phyloP scores from a whole-genome alignment of 495 filamentous ascomycete genomes.

The Penicillium daleae region DNA sequence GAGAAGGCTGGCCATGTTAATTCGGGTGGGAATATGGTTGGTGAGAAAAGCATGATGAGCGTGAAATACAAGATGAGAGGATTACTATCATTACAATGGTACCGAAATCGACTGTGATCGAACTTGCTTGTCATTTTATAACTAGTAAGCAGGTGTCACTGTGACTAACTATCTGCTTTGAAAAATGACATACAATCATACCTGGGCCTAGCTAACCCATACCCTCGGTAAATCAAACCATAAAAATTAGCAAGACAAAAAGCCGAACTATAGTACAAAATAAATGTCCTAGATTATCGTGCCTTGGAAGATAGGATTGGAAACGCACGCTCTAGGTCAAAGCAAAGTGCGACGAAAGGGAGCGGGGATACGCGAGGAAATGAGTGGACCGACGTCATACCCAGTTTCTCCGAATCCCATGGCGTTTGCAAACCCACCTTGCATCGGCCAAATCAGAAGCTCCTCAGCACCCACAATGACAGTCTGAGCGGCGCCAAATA shows the following conservation, averaged over 20 bases:
- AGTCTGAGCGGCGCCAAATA: constrained; percentile 7
- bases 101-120: no score
- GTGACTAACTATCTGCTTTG: no score
- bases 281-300: not conserved
- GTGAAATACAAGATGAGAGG: no score
- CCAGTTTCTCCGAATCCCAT: constrained; percentile 22
- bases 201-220: not conserved
- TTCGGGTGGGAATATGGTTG: not conserved
- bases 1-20: not conserved
- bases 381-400: constrained; percentile 36
- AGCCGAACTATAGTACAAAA: not conserved
- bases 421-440: constrained; percentile 17
- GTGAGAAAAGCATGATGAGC: no score
- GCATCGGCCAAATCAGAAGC: constrained; percentile 5
- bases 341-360: not conserved
- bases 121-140: no score
- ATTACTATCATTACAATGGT: no score
- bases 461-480: constrained; percentile 23
- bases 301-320: not conserved
- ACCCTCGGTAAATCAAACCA: not conserved
- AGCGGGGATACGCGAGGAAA: not conserved
- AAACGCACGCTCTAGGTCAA: not conserved
- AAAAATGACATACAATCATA: not conserved
- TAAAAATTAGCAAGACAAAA: not conserved
- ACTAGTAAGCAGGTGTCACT: no score